These are phyloP conservation scores for Fusarium sp. DNA, from an alignment of 2,329 filamentous ascomycete genomes.

Conservation along the genomic window DNA sequence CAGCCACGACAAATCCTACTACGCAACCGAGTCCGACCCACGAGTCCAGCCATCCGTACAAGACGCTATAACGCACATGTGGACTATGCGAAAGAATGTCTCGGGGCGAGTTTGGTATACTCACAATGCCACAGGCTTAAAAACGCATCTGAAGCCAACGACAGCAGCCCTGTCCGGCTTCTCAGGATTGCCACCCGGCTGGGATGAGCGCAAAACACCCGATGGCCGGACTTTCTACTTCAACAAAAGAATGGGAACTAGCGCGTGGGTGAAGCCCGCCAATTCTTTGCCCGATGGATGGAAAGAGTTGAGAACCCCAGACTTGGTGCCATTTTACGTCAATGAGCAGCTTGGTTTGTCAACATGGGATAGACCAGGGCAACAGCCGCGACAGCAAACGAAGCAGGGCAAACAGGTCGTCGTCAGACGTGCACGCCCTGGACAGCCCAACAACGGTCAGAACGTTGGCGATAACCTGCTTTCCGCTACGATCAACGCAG, in stretches of 20 bases:
- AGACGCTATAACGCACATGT: constrained; percentile 39
- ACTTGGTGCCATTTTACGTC: constrained; percentile 47
- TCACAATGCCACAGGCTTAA: constrained; percentile 45
- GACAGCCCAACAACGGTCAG: constrained; percentile 12
- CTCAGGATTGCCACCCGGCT: constrained; percentile 42
- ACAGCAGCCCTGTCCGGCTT: constrained; percentile 15
- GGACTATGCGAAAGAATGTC: constrained; percentile 49
- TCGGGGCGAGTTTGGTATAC: constrained; percentile 49
- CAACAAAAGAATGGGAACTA: constrained; percentile 40
- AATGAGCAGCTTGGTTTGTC: constrained; percentile 48
- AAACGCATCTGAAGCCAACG: constrained; percentile 47
- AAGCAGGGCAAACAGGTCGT: constrained; percentile 16
- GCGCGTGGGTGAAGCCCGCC: constrained; percentile 45
- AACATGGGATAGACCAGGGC: constrained; percentile 50
- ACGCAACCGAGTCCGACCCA: constrained; percentile 48
- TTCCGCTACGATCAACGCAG: constrained; percentile 41
- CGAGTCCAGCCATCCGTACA: constrained; percentile 35
- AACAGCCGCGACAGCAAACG: constrained; percentile 38
- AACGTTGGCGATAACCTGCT: constrained; percentile 28
- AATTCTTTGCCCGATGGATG: constrained; percentile 46
- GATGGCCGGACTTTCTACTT: constrained; percentile 48
- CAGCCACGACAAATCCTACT: constrained; percentile 47
- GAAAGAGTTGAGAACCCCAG: constrained; percentile 49
- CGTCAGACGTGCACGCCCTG: constrained; percentile 15
- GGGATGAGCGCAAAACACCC: constrained; percentile 45